These are phyloP conservation scores for Mycena maculata DNA, from an alignment of 768 basidiomycete genomes.

Conservation along the genomic window DNA sequence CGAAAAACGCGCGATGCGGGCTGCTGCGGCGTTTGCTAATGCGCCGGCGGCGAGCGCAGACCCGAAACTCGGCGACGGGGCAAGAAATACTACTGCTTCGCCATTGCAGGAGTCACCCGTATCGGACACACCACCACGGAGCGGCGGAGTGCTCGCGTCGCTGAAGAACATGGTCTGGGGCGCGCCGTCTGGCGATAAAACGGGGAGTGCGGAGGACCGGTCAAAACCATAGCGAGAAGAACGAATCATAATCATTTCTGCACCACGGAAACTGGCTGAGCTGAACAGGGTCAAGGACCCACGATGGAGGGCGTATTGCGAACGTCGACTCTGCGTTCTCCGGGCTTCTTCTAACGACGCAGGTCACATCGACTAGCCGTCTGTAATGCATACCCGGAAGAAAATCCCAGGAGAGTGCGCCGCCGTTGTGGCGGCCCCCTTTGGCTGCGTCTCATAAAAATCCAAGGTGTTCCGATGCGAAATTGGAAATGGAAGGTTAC, in stretches of 20 bases:
- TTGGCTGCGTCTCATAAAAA: too few relatives aligned
- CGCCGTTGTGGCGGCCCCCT: too few relatives aligned
- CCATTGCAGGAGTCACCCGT: background rate
- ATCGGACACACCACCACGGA: constrained; percentile 24
- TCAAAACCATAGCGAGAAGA: constrained; percentile 20
- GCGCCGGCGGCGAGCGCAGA: constrained; percentile 10
- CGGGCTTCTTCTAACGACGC: too few relatives aligned
- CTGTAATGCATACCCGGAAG: too few relatives aligned
- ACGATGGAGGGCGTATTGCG: too few relatives aligned
- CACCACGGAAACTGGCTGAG: too few relatives aligned
- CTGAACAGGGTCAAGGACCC: too few relatives aligned
- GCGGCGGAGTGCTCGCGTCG: constrained; percentile 59
- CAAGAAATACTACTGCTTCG: constrained; percentile 3
- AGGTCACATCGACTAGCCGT: too few relatives aligned
- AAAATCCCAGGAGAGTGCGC: too few relatives aligned
- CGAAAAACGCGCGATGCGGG: constrained; percentile 41
- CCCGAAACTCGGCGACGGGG: constrained; percentile 5
- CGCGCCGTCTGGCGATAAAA: constrained; percentile 74
- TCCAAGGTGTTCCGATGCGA: too few relatives aligned
- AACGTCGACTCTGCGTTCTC: too few relatives aligned
- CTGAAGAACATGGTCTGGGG: constrained; percentile 77
- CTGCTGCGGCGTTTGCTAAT: constrained; percentile 35
- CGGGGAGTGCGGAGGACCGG: constrained; percentile 59
- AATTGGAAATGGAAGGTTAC: too few relatives aligned
- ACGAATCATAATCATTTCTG: background rate